Base-by-base conservation (phyloP, 2,329 filamentous ascomycete genomes). In the Aspergillus tanneri region DNA sequence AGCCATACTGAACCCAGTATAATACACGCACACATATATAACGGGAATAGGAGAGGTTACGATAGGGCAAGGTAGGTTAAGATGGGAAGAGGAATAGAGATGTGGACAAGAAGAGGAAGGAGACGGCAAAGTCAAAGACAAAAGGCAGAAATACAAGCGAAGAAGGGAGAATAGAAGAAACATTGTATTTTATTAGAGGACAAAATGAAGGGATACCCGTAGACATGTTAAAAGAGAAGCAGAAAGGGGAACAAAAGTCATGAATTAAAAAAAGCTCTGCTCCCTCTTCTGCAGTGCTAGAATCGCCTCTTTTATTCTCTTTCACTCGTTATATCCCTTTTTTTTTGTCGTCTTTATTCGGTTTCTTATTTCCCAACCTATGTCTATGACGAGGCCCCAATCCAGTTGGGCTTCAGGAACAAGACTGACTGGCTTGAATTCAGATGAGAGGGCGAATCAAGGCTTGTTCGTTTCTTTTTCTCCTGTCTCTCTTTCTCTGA, bases 361-460 rank as follows among this genome's bases (percentile, higher is more conserved):
- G 30, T 4, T 14, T 19, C 5, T 16, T 34, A 12, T 32, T 39
- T 14, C 22, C n/a, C 40, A 11, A 36, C 22, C n/a, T 39, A 19
- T 18, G n/a, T 12, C 16, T 24, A 30, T 11, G 27, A 27, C 19
- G 16, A 39, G 28, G 43, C 23, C 43, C 22, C 46, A 49, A 52
- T 46, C 50, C 50, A 43, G 43, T 46, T 49, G 46, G 36, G 50
- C 39, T 27, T 49, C 23, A 38, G 43, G 42, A 43, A 21, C 19
- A 34, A 37, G 36, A 36, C 6, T 46, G 22, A 14, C 35, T 39
- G 14, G 28, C 21, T 28, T 19, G 27, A 11, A 5, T 23, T 25
- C 22, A 18, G 25, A 4, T 12, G 9, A 8, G 44, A 24, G 5
- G 27, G 7, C 3, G 23, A 35, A 28, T 25, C 24, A 35, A 21